Evolutionary conservation across 306 rosid species (phyloP).

Genomic region (Quercus dentata): DNA sequence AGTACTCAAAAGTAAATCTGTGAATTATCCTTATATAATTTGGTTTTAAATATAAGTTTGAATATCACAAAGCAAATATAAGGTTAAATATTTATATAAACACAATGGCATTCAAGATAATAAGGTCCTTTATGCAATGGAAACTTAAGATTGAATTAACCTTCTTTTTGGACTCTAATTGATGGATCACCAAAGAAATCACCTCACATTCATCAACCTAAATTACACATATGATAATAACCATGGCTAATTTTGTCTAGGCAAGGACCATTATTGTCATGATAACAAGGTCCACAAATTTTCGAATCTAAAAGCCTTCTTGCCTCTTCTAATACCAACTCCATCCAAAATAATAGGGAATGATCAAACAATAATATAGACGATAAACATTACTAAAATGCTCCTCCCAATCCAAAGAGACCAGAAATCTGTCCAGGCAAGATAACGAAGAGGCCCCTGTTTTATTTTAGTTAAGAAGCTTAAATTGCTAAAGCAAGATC

Average conservation of each 20-base stretch:
- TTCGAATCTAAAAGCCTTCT: too few relatives aligned
- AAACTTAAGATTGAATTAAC: not conserved
- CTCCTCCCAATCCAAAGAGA: too few relatives aligned
- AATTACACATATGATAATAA: constrained; percentile 9
- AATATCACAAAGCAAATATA: not conserved
- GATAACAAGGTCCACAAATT: too few relatives aligned
- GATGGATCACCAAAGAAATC: not conserved
- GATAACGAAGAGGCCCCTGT: too few relatives aligned
- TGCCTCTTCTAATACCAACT: too few relatives aligned
- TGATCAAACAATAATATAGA: too few relatives aligned
- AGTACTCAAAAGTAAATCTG: not conserved
- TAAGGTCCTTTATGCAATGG: not conserved
- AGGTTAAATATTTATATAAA: not conserved
- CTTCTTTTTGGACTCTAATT: not conserved
- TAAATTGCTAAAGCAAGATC: too few relatives aligned
- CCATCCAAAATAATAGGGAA: too few relatives aligned
- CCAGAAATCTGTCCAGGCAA: too few relatives aligned
- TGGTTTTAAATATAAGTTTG: not conserved
- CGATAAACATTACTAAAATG: too few relatives aligned
- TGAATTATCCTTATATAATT: not conserved
- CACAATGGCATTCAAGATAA: not conserved
- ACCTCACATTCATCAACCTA: constrained; percentile 4
- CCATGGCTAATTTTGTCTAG: constrained; percentile 9
- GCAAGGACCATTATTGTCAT: too few relatives aligned
- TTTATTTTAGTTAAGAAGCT: too few relatives aligned